Evolutionary conservation across 31 red algal species (phyloP).

Genomic region (Odonthalia washingtoniensis): DNA sequence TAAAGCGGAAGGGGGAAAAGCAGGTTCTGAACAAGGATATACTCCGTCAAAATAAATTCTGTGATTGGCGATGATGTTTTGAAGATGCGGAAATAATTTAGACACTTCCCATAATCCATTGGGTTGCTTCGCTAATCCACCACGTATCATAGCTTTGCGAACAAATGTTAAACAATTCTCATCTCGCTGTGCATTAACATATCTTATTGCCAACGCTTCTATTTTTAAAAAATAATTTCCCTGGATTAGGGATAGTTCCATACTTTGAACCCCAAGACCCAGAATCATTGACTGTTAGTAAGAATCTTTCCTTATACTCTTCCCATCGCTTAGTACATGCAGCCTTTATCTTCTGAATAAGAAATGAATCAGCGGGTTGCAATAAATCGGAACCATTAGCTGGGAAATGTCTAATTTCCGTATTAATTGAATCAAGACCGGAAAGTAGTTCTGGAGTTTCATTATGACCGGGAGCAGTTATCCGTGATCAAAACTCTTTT

Average conservation of each 20-base stretch:
- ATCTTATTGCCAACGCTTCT: background rate
- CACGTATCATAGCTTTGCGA: slow-evolving; percentile 25
- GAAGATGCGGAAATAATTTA: too few relatives aligned
- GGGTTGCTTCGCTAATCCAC: too few relatives aligned
- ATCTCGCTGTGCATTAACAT: slow-evolving; percentile 16
- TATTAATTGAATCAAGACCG: background rate
- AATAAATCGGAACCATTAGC: slow-evolving; percentile 21
- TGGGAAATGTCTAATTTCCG: slow-evolving; percentile 42
- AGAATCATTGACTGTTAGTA: background rate
- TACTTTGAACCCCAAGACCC: background rate
- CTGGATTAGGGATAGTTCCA: slow-evolving; percentile 34
- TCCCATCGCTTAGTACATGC: slow-evolving; percentile 23
- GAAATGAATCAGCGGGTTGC: slow-evolving; percentile 54
- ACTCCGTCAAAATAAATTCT: too few relatives aligned
- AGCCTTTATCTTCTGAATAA: slow-evolving; percentile 43
- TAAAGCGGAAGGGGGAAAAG: too few relatives aligned
- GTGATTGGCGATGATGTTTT: too few relatives aligned
- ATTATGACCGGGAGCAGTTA: slow-evolving; percentile 23
- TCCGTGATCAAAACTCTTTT: slow-evolving; percentile 33
- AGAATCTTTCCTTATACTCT: background rate
- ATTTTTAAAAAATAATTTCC: slow-evolving; percentile 48
- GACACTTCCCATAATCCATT: too few relatives aligned
- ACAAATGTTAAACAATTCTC: slow-evolving; percentile 25
- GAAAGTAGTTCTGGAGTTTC: background rate
- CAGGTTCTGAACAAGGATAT: too few relatives aligned